These are phyloP conservation scores for Insectozyma bohioensis DNA, from an alignment of 1,139 yeast genomes.

Conservation along the genomic window DNA sequence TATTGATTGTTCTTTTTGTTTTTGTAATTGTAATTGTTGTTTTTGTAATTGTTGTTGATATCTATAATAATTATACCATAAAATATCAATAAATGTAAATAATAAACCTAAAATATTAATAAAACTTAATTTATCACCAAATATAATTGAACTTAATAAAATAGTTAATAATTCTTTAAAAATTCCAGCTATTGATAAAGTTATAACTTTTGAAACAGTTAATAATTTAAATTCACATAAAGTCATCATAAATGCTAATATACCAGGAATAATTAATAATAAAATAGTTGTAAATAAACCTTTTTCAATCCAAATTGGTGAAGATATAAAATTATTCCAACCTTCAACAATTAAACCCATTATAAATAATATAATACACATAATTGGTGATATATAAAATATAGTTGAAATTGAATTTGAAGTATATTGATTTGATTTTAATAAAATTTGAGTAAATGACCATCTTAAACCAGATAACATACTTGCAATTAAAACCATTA, in stretches of 20 bases:
- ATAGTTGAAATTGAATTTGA: constrained; percentile 82
- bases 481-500: constrained; percentile 74
- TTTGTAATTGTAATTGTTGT: neutral
- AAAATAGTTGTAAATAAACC: constrained; percentile 56
- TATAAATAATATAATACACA: constrained; percentile 61
- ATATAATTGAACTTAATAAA: constrained; percentile 63
- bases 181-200: constrained; percentile 88
- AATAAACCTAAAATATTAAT: constrained; percentile 75
- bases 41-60: constrained; percentile 13
- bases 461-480: constrained; percentile 88
- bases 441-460: constrained; percentile 86
- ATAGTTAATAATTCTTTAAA: constrained; percentile 89
- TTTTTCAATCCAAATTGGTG: constrained; percentile 62
- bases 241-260: constrained; percentile 88
- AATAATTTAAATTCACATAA: constrained; percentile 82
- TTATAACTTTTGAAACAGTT: constrained; percentile 79
- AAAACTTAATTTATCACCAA: constrained; percentile 68
- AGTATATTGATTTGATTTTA: constrained; percentile 56
- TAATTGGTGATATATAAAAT: constrained; percentile 78
- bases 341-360: constrained; percentile 72
- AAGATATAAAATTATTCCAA: constrained; percentile 45
- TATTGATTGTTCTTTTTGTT: too few species aligned
- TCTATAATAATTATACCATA: constrained; percentile 76
- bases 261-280: constrained; percentile 75
- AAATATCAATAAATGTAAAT: constrained; percentile 74